These are phyloP conservation scores for Halophytophthora batemanensis DNA, from an alignment of 352 stramenopile genomes.

Conservation along the genomic window DNA sequence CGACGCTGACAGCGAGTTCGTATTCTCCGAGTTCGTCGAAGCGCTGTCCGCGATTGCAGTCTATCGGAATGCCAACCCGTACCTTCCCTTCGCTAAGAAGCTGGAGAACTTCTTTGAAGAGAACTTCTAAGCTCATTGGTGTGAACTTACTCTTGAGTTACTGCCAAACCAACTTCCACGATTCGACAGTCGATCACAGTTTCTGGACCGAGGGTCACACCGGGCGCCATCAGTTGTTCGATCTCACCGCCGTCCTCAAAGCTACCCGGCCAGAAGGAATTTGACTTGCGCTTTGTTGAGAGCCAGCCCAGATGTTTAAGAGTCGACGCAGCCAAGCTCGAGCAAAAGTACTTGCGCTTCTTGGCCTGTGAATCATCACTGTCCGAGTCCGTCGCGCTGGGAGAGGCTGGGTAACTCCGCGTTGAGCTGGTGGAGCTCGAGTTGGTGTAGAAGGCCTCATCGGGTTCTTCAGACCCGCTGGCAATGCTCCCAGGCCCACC, in stretches of 20 bases:
- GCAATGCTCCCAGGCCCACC: conserved; percentile 2
- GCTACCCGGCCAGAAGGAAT: conserved; percentile 82
- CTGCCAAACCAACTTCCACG: conserved; percentile 68
- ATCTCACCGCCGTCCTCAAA: conserved; percentile 80
- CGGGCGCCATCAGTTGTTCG: conserved; percentile 46
- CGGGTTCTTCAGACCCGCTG: conserved; percentile 8
- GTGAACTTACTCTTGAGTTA: conserved; percentile 20
- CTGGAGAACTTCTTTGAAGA: conserved; percentile 76
- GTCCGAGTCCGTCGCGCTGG: conserved; percentile 2
- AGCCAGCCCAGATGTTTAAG: conserved; percentile 81
- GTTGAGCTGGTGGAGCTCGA: conserved; percentile 23
- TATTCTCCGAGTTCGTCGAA: conserved; percentile 80
- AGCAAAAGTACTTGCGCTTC: conserved; percentile 86
- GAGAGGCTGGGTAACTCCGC: conserved; percentile 10
- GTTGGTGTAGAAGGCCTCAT: conserved; percentile 10
- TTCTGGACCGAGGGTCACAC: conserved; percentile 49
- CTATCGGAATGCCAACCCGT: conserved; percentile 77
- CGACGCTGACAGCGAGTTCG: conserved; percentile 69
- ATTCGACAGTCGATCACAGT: conserved; percentile 78
- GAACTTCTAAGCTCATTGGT: conserved; percentile 41
- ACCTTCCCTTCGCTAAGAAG: conserved; percentile 71
- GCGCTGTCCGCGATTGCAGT: conserved; percentile 66
- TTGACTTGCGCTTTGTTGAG: conserved; percentile 58
- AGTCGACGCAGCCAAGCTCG: conserved; percentile 70
- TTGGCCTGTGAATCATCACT: conserved; percentile 8